These are phyloP conservation scores for Penicillium sp. DNA, from an alignment of 2,329 filamentous ascomycete species.

Conservation along the genomic window DNA sequence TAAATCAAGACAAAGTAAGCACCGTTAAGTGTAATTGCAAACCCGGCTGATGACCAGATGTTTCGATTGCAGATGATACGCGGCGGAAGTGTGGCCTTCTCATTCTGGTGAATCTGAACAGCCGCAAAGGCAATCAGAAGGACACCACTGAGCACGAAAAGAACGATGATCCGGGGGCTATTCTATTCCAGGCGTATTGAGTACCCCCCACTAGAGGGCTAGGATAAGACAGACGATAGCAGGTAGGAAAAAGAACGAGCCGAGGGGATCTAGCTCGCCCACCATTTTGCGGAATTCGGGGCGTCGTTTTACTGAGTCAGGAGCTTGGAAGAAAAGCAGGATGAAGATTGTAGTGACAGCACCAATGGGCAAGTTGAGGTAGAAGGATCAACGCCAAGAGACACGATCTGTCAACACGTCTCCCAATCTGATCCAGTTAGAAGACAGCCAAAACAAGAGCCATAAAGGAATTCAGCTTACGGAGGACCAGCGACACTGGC, in stretches of 20 bases:
- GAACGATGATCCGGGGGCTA: conserved; percentile 22
- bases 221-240: conserved; percentile 26
- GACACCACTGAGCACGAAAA: conserved; percentile 26
- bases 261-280: conserved; percentile 31
- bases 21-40: conserved; percentile 19
- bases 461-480: background rate
- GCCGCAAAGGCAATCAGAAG: conserved; percentile 43
- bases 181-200: conserved; percentile 26
- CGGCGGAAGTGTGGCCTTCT: conserved; percentile 52
- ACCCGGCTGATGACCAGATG: conserved; percentile 32
- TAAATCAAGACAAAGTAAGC: conserved; percentile 17
- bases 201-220: conserved; percentile 29
- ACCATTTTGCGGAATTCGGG: conserved; percentile 35
- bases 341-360: conserved; percentile 46
- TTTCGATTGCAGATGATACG: conserved; percentile 50
- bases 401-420: conserved; percentile 46
- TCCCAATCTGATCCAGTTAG: conserved; percentile 20
- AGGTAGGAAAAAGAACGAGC: conserved; percentile 33
- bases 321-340: conserved; percentile 49
- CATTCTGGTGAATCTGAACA: conserved; percentile 48
- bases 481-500: conserved; percentile 50
- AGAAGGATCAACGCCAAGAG: conserved; percentile 44
- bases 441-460: background rate
- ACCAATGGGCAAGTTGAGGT: conserved; percentile 46
- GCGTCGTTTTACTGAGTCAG: conserved; percentile 15